phyloP scores from a whole-genome alignment of 176 grass and related monocot genomes.

The Bromus sterilis region DNA sequence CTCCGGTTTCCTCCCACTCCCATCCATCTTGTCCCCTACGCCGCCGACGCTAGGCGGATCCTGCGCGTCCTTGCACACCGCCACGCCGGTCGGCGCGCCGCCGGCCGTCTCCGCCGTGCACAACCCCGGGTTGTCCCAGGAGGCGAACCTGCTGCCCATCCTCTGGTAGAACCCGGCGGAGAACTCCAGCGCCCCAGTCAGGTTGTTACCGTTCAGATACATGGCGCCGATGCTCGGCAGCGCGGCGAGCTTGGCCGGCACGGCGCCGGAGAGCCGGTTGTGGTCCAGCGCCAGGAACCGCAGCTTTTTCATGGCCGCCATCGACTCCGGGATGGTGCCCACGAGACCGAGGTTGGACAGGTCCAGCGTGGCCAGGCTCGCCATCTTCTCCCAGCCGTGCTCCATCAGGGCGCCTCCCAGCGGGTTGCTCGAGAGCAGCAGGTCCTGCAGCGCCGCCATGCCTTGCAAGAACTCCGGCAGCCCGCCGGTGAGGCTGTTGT shows the following conservation, averaged over 20 bases:
- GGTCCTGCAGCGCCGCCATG: constrained; percentile 57
- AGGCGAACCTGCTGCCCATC: constrained; percentile 81
- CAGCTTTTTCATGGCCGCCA: constrained; percentile 39
- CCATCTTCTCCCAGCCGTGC: constrained; percentile 39
- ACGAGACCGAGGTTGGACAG: constrained; percentile 39
- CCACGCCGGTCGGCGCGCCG: background rate
- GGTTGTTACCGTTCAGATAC: constrained; percentile 90
- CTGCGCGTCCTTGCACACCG: background rate
- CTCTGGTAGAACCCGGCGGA: constrained; percentile 53
- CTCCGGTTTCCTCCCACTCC: constrained; percentile 21
- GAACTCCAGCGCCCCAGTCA: constrained; percentile 66
- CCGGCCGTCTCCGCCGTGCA: constrained; percentile 31
- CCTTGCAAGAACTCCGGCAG: constrained; percentile 19
- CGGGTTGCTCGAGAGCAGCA: constrained; percentile 77
- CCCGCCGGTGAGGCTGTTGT: constrained; percentile 63
- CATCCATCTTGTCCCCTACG: background rate
- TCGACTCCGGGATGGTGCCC: constrained; percentile 54
- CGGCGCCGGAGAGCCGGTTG: constrained; percentile 52
- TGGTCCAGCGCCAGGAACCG: constrained; percentile 78
- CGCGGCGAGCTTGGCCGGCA: constrained; percentile 43
- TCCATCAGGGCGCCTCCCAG: constrained; percentile 33
- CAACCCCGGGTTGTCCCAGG: constrained; percentile 79
- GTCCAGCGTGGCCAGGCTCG: constrained; percentile 58
- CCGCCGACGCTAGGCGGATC: background rate
- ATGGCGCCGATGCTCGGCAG: constrained; percentile 58